Evolutionary conservation across 345 rosid genomes (phyloP).

Genomic region (Camelina neglecta): DNA sequence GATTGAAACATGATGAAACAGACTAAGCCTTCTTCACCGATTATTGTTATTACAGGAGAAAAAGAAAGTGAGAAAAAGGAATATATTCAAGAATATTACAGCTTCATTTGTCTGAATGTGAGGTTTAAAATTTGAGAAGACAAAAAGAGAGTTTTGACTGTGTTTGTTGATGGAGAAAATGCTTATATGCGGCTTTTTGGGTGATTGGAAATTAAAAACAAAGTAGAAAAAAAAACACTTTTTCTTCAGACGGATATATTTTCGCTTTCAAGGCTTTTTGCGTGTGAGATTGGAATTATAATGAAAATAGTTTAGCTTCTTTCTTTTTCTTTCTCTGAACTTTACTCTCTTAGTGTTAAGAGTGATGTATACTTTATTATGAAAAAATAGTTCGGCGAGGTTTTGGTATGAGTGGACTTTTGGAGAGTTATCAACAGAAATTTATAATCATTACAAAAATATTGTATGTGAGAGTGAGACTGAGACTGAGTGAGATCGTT

Average conservation of each 20-base stretch:
- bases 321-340: neutral
- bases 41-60: neutral
- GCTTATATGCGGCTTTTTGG: constrained; percentile 29
- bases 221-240: neutral
- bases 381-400: neutral
- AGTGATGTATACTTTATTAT: neutral
- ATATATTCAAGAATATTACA: constrained; percentile 41
- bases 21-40: constrained; percentile 16
- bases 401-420: neutral
- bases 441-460: neutral
- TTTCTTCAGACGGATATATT: constrained; percentile 14
- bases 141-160: constrained; percentile 28
- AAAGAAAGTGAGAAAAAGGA: constrained; percentile 6
- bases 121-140: constrained; percentile 26
- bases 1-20: constrained; percentile 14
- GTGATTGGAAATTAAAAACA: constrained; percentile 3
- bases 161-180: constrained; percentile 28
- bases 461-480: neutral
- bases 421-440: neutral
- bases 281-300: neutral
- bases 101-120: constrained; percentile 18
- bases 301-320: neutral
- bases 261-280: neutral
- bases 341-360: neutral
- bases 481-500: neutral